phyloP scores from a whole-genome alignment of 1,284 basidiomycete species.

The Melanopsichium pennsylvanicum region DNA sequence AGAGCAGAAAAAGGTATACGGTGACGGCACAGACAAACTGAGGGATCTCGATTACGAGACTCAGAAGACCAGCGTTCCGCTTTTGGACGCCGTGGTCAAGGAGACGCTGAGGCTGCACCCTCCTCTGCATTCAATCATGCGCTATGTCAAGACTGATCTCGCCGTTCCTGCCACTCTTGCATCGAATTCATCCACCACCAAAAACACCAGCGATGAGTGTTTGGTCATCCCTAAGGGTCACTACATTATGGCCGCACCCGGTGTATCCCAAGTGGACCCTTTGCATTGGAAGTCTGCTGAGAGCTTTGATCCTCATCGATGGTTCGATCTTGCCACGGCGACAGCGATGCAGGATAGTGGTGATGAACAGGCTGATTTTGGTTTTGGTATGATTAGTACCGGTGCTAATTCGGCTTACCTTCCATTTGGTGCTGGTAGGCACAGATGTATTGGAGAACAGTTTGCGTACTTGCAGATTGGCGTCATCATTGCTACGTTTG shows the following conservation, averaged over 20 bases:
- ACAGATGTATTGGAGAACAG: constrained; percentile 94
- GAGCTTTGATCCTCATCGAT: constrained; percentile 81
- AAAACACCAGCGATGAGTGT: constrained; percentile 1
- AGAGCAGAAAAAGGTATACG: constrained; percentile 87
- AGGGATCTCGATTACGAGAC: constrained; percentile 86
- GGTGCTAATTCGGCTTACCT: constrained; percentile 74
- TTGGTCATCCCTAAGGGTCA: constrained; percentile 92
- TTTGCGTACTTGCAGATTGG: constrained; percentile 96
- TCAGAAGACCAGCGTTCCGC: constrained; percentile 76
- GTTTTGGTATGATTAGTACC: constrained; percentile 77
- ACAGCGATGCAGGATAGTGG: constrained; percentile 67
- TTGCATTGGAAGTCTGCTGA: constrained; percentile 74
- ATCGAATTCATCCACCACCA: constrained; percentile 60
- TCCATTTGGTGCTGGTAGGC: constrained; percentile 90
- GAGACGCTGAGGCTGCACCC: constrained; percentile 78
- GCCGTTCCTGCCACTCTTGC: constrained; percentile 80
- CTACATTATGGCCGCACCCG: constrained; percentile 88
- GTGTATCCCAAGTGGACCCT: constrained; percentile 87
- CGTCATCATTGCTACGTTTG: constrained; percentile 79
- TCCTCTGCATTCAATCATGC: constrained; percentile 70
- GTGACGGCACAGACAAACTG: constrained; percentile 74
- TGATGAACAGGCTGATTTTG: constrained; percentile 85
- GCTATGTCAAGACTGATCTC: constrained; percentile 85
- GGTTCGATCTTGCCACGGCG: constrained; percentile 78
- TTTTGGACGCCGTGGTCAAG: constrained; percentile 88